Percentiles rank a stretch among this genome's conserved stretches.
These are phyloP conservation scores for Apiotrichum brassicae DNA, from an alignment of 1,284 basidiomycete genomes.

Conservation along the genomic window DNA sequence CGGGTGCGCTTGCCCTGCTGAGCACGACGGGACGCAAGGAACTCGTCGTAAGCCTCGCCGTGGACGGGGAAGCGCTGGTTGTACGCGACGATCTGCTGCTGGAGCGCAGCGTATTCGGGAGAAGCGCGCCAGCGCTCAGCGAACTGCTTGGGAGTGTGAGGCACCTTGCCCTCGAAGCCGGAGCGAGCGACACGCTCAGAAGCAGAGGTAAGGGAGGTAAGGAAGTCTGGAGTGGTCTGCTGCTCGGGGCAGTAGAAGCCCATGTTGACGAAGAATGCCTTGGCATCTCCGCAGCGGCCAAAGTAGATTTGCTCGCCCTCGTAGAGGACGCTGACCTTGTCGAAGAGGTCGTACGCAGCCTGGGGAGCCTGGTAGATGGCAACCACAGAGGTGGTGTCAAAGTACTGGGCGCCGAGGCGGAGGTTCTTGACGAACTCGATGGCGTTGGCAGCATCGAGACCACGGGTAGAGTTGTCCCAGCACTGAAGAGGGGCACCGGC, in stretches of 20 bases:
- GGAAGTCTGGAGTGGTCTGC: slow-evolving; percentile 54
- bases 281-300: slow-evolving; percentile 65
- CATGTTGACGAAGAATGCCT: slow-evolving; percentile 67
- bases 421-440: slow-evolving; percentile 54
- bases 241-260: slow-evolving; percentile 59
- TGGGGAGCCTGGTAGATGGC: slow-evolving; percentile 52
- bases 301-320: slow-evolving; percentile 78
- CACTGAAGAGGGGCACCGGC: slow-evolving; percentile 44
- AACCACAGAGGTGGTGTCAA: slow-evolving; percentile 41
- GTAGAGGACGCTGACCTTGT: slow-evolving; percentile 69
- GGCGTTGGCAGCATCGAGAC: slow-evolving; percentile 54
- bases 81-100: slow-evolving; percentile 43
- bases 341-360: slow-evolving; percentile 54
- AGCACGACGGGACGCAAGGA: slow-evolving; percentile 44
- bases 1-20: slow-evolving; percentile 48
- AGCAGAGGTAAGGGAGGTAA: slow-evolving; percentile 57
- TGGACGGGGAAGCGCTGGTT: slow-evolving; percentile 43
- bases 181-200: slow-evolving; percentile 54
- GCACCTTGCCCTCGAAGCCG: slow-evolving; percentile 52
- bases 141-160: slow-evolving; percentile 60
- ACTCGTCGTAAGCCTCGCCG: slow-evolving; percentile 43
- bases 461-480: slow-evolving; percentile 52
- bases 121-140: slow-evolving; percentile 41
- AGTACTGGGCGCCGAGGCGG: slow-evolving; percentile 49
- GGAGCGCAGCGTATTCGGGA: slow-evolving; percentile 38